phyloP scores from a whole-genome alignment of 192 early-diverging fungal genomes.

The Lobulomyces angularis region DNA sequence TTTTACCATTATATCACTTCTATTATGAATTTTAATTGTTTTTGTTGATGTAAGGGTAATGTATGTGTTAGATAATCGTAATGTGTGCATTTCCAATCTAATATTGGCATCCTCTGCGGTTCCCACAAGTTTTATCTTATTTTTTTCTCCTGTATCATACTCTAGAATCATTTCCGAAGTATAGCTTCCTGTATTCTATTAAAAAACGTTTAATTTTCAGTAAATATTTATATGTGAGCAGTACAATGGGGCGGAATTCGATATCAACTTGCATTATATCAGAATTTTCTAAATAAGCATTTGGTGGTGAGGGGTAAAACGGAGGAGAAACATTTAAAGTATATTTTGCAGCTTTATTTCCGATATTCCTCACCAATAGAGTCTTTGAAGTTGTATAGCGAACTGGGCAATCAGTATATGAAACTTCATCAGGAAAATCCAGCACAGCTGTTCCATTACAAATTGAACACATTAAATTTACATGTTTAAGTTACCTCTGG shows the following conservation, averaged over 20 bases:
- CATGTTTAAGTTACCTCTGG: slow-evolving; percentile 22
- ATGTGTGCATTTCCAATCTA: slow-evolving; percentile 30
- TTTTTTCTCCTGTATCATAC: slow-evolving; percentile 38
- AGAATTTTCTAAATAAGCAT: slow-evolving; percentile 23
- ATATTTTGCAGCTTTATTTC: slow-evolving; percentile 35
- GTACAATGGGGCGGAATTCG: slow-evolving; percentile 33
- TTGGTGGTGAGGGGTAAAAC: slow-evolving; percentile 22
- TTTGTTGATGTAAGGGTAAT: slow-evolving; percentile 33
- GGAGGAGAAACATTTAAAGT: slow-evolving; percentile 16
- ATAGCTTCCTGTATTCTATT: slow-evolving; percentile 31
- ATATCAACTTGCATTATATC: slow-evolving; percentile 37
- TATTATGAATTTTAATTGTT: slow-evolving; percentile 30
- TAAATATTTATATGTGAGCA: slow-evolving; percentile 2
- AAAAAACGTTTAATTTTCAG: slow-evolving; percentile 1
- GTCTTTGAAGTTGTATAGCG: slow-evolving; percentile 20
- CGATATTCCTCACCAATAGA: slow-evolving; percentile 44
- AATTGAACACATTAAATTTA: slow-evolving; percentile 5
- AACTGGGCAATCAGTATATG: slow-evolving; percentile 33
- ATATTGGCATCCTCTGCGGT: slow-evolving; percentile 38
- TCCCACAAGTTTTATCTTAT: slow-evolving; percentile 19
- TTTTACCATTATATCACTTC: slow-evolving; percentile 34
- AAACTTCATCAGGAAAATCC: slow-evolving; percentile 40
- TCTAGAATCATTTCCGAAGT: slow-evolving; percentile 19
- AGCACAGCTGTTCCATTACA: slow-evolving; percentile 20
- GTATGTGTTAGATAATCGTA: slow-evolving; percentile 39